Base-by-base conservation (phyloP, 2,329 filamentous ascomycete species). In the Fusarium nanum region DNA sequence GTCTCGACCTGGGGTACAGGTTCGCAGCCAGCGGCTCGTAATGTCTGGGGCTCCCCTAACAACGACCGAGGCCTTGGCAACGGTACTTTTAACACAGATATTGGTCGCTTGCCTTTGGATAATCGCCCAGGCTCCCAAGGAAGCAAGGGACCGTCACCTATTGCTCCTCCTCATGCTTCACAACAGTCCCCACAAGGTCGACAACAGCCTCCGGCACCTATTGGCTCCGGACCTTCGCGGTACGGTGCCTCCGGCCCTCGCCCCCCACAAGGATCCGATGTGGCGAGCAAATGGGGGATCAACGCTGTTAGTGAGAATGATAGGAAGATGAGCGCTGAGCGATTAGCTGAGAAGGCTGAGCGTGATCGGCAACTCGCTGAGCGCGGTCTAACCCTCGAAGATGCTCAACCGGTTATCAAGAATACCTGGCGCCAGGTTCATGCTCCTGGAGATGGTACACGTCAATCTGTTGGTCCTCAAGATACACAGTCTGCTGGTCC, bases 41-140 rank as follows among this genome's bases (percentile, higher is more conserved):
- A 91, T 75, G 90, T 94, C 20, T 94, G 92, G 92, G 92, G 89
- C 20, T 88, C 91, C 45, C 90, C 89, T n/a, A 88, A 88, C 57
- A 90, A 87, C 72, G 89, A 92, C 70, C 86, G 89, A 56, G 89
- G 88, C 13, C 88, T 94, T 22, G 92, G 92, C 6, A 94, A 94
- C 77, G 92, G 92, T 45, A 93, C 91, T 1, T 94, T 94, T 74
- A 89, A 87, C 60, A 84, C 88, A 14, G 88, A 89, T 70, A 83
- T 91, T 54, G 85, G 84, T 28, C 82, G 83, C 46, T 77, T 84
- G 4, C 62, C 70, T 40, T 28, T 68, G 20, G 80, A 86, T 14
- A 81, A 82, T 55, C 54, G 67, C 23, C 78, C 83, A 13, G 61
- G 70, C 12, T 50, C 78, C 72, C 60, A 79, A 75, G 72, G 79